Base-by-base conservation (phyloP, 257 asterid genomes). In the Lithospermum erythrorhizon region DNA sequence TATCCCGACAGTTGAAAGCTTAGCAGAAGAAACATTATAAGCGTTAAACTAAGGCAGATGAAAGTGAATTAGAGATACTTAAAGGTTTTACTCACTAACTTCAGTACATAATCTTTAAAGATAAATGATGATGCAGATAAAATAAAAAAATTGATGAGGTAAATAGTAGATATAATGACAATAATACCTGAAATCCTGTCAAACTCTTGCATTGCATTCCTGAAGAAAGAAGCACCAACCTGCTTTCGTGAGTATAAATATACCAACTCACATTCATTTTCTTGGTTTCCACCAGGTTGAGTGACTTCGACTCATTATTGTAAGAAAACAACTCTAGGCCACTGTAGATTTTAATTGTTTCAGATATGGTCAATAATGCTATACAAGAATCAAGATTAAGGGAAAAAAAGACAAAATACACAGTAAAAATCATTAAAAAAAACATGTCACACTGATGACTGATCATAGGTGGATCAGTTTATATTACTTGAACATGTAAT, bases 181-280 rank as follows among this genome's bases (percentile, higher is more conserved):
- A 61, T 61, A 55, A 41, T 73, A 91, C 98, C 98, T 91, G 98
- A 83, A 78, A 88, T 61, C 97, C 98, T 21, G 84, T 82, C 55
- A 86, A 76, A 76, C 81, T 84, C 85, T 80, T 88, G 90, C 87
- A 81, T 76, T 86, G 97, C 85, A 80, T 73, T 72, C 98, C 98
- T 6, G 95, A 80, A 58, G 98, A 93, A 65, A 91, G 94, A 66
- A 88, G 87, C 79, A 91, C 95, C 90, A 91, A 65, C 80, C 95
- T 84, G 76, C 98, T 91, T 75, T 91, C 98, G 73, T 88, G 98
- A 13, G 97, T 91, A 75, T 91, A 91, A 68, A 80, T 74, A 76
- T 84, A 88, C 98, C 98, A 91, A 65, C 83, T 84, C 45, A 91
- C 72, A 68, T 65, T 84, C 68, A 65, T 27, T 72, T 82, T 88